These are phyloP conservation scores for Zoysia japonica DNA, from an alignment of 176 grass and related monocot genomes.

Conservation along the genomic window DNA sequence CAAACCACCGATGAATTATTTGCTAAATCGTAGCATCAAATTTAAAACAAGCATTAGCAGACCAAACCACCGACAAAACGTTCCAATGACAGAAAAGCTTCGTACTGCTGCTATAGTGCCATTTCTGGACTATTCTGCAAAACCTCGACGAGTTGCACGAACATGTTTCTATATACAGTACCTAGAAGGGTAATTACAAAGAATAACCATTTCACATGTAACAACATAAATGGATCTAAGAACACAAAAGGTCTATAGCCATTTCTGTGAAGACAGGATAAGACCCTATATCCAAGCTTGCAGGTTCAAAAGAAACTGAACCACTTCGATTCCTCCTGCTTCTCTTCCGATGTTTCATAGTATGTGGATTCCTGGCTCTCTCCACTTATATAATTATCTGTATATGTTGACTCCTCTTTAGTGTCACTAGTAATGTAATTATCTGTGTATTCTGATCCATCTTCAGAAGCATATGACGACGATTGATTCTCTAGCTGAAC, in stretches of 20 bases:
- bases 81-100: background rate
- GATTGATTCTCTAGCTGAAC: slow-evolving; percentile 44
- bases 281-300: background rate
- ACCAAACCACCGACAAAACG: background rate
- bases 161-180: slow-evolving; percentile 35
- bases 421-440: slow-evolving; percentile 30
- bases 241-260: background rate
- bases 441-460: slow-evolving; percentile 38
- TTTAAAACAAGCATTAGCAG: background rate
- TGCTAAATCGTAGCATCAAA: background rate
- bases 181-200: slow-evolving; percentile 26
- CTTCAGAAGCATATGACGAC: slow-evolving; percentile 23
- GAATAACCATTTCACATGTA: slow-evolving; percentile 29
- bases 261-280: slow-evolving; percentile 2
- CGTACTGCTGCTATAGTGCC: background rate
- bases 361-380: slow-evolving; percentile 36
- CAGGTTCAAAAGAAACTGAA: slow-evolving; percentile 56
- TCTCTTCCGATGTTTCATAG: slow-evolving; percentile 38
- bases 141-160: too few species aligned
- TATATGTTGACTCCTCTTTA: slow-evolving; percentile 40
- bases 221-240: slow-evolving; percentile 24
- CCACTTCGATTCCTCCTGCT: slow-evolving; percentile 43
- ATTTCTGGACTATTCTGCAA: background rate
- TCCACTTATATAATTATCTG: slow-evolving; percentile 42
- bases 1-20: background rate